These are phyloP conservation scores for Cardiospermum halicacabum DNA, from an alignment of 345 rosid species.

Conservation along the genomic window DNA sequence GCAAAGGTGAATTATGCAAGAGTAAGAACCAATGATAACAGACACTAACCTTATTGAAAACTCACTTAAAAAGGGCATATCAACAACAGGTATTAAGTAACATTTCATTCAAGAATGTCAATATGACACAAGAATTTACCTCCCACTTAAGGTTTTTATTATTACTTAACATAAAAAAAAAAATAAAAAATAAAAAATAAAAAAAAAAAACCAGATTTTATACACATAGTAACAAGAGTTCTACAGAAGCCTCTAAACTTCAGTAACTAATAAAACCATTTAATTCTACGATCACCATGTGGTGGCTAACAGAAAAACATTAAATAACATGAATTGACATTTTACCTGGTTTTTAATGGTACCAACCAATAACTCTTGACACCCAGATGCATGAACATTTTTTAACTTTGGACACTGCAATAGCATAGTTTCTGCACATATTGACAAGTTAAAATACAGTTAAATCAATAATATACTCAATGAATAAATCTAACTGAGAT, in stretches of 20 bases:
- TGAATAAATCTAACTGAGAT: neutral
- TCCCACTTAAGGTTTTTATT: no score
- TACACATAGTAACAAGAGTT: no score
- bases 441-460: neutral
- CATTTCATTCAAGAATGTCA: neutral
- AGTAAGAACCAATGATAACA: neutral
- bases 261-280: neutral
- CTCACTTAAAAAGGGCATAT: neutral
- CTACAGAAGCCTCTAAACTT: no score
- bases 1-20: slow-evolving; percentile 1
- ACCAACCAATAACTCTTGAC: slow-evolving; percentile 54
- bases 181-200: no score
- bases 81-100: neutral
- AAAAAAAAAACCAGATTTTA: no score
- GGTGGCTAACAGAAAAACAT: neutral
- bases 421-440: slow-evolving; percentile 53
- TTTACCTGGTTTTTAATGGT: slow-evolving; percentile 78
- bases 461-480: neutral
- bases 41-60: neutral
- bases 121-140: neutral
- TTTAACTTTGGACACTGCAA: slow-evolving; percentile 85
- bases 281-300: neutral
- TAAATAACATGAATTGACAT: neutral
- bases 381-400: slow-evolving; percentile 76
- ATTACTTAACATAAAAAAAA: no score